phyloP scores from a whole-genome alignment of 2,329 filamentous ascomycete species.

The Neurospora sp. region DNA sequence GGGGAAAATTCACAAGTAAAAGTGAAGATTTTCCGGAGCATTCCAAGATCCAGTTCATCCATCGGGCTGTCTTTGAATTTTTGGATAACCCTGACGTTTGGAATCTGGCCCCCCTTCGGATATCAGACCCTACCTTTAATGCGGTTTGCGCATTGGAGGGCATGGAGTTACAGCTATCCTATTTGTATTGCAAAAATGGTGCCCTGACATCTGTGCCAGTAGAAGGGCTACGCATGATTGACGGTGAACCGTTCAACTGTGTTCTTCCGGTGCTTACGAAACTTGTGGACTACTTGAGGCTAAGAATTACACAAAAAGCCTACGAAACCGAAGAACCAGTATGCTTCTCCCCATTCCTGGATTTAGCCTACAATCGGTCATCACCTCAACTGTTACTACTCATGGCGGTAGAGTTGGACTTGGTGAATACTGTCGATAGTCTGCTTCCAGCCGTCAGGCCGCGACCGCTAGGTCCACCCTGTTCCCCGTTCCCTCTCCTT shows the following conservation, averaged over 20 bases:
- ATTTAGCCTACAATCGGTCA: neutral
- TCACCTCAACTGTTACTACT: neutral
- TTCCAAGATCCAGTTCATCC: conserved; percentile 1
- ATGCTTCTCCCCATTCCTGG: neutral
- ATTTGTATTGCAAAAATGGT: neutral
- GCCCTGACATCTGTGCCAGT: fast-evolving
- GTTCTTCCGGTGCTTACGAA: neutral
- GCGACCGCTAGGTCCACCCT: neutral
- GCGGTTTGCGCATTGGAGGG: neutral
- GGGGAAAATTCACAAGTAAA: no score
- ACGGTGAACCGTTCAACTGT: neutral
- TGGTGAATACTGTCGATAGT: neutral
- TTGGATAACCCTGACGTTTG: neutral
- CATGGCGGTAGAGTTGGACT: neutral
- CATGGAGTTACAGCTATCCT: neutral
- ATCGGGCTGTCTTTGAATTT: conserved; percentile 8
- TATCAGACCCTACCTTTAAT: neutral
- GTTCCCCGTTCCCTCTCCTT: neutral
- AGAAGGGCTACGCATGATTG: neutral
- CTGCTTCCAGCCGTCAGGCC: neutral
- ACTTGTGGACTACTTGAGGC: neutral
- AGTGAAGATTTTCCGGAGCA: neutral
- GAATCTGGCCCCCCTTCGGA: neutral
- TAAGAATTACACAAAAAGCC: neutral
- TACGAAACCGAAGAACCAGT: neutral